phyloP scores from a whole-genome alignment of 176 grass and related monocot species.

The Cymbopogon citratus region DNA sequence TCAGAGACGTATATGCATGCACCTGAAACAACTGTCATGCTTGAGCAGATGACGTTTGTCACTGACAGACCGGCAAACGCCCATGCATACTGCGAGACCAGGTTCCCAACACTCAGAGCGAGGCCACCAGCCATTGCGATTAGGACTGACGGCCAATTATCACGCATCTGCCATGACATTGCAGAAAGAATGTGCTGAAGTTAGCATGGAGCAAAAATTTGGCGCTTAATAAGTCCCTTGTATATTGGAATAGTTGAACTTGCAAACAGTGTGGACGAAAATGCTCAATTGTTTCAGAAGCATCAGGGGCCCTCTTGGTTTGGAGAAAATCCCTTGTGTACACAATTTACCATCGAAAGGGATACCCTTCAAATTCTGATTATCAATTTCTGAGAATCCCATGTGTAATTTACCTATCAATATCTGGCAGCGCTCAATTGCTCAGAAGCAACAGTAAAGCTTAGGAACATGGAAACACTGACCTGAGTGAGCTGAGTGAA shows the following conservation, averaged over 20 bases:
- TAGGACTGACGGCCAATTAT: constrained; percentile 35
- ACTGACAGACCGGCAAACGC: constrained; percentile 17
- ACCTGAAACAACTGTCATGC: constrained; percentile 43
- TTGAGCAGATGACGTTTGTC: constrained; percentile 33
- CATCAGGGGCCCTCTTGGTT: too few species aligned
- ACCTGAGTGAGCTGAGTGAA: constrained; percentile 28
- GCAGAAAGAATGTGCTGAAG: not conserved
- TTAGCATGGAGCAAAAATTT: not conserved
- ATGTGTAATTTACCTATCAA: too few species aligned
- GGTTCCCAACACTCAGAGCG: constrained; percentile 19
- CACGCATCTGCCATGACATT: not conserved
- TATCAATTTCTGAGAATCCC: too few species aligned
- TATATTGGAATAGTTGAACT: too few species aligned
- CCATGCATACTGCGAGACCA: constrained; percentile 3
- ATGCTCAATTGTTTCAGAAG: too few species aligned
- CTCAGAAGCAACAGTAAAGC: too few species aligned
- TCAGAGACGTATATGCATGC: not conserved
- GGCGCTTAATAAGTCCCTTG: too few species aligned
- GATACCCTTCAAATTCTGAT: too few species aligned
- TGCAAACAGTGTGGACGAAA: not conserved
- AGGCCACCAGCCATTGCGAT: constrained; percentile 33
- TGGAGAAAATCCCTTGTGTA: too few species aligned
- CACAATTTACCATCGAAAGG: too few species aligned
- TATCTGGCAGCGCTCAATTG: too few species aligned
- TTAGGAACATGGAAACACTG: too few species aligned